phyloP scores from a whole-genome alignment of 768 basidiomycete genomes.

The Suillus spraguei region DNA sequence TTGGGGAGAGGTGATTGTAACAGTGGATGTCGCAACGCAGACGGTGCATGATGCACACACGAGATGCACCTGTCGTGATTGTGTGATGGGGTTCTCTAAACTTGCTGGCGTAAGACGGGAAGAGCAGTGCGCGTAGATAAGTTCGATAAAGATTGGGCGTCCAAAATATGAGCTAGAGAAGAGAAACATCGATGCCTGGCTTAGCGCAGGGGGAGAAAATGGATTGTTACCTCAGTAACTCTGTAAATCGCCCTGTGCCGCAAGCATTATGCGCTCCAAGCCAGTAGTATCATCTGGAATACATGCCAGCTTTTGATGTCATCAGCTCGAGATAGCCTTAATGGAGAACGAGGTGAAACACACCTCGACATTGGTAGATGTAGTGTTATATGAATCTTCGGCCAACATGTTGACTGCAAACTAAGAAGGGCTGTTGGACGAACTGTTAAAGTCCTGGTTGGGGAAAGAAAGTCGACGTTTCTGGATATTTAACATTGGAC shows the following conservation, averaged over 20 bases:
- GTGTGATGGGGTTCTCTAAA: conserved; percentile 52
- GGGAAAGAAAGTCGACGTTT: background rate
- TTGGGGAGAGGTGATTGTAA: conserved; percentile 57
- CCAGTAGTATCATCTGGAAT: conserved; percentile 42
- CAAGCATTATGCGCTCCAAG: conserved; percentile 67
- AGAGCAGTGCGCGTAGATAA: conserved; percentile 54
- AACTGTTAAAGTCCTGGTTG: conserved; percentile 20
- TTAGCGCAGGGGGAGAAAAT: conserved; percentile 5
- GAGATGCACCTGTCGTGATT: conserved; percentile 67
- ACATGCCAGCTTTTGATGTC: conserved; percentile 23
- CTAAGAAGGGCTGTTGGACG: background rate
- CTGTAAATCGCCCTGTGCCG: conserved; percentile 72
- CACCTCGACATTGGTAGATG: conserved; percentile 30
- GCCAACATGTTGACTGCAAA: conserved; percentile 21
- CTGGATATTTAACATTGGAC: conserved; percentile 5
- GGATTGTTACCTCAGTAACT: conserved; percentile 61
- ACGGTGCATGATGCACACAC: conserved; percentile 54
- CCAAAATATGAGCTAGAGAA: conserved; percentile 62
- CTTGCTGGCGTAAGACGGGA: conserved; percentile 41
- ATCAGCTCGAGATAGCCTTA: conserved; percentile 10
- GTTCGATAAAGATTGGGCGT: conserved; percentile 57
- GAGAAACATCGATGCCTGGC: background rate
- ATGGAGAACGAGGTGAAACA: background rate
- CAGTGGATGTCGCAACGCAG: conserved; percentile 67
- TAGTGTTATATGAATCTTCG: conserved; percentile 26